phyloP scores from a whole-genome alignment of 2,329 filamentous ascomycete genomes.

The Talaromyces piceae region DNA sequence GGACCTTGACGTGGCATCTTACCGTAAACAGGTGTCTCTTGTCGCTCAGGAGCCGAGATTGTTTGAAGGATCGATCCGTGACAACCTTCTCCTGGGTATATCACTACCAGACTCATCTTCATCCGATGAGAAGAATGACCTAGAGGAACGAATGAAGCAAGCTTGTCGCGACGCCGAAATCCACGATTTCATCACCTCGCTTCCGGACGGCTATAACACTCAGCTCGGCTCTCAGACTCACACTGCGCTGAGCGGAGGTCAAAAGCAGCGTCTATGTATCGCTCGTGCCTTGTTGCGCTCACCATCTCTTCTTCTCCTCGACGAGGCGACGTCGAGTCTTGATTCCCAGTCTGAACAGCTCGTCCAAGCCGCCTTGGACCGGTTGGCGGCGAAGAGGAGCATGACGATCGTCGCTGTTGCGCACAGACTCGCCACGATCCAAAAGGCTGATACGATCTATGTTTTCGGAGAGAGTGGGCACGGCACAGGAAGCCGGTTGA shows the following conservation, averaged over 20 bases:
- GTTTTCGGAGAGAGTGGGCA: slow-evolving; percentile 58
- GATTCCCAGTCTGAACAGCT: slow-evolving; percentile 61
- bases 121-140: slow-evolving; percentile 25
- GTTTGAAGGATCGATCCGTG: slow-evolving; percentile 40
- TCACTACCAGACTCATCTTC: slow-evolving; percentile 61
- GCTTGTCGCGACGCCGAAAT: slow-evolving; percentile 48
- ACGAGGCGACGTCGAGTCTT: slow-evolving; percentile 54
- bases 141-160: slow-evolving; percentile 34
- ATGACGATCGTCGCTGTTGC: slow-evolving; percentile 67
- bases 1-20: slow-evolving; percentile 68
- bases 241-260: slow-evolving; percentile 46
- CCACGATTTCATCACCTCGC: slow-evolving; percentile 45
- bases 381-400: slow-evolving; percentile 47
- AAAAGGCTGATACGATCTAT: slow-evolving; percentile 73
- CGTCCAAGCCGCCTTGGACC: slow-evolving; percentile 63
- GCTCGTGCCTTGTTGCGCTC: slow-evolving; percentile 48
- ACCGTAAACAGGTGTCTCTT: slow-evolving; percentile 59
- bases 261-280: slow-evolving; percentile 50
- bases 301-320: slow-evolving; percentile 48
- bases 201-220: slow-evolving; percentile 46
- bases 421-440: slow-evolving; percentile 67
- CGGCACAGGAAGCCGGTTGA: slow-evolving; percentile 38
- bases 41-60: slow-evolving; percentile 39
- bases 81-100: slow-evolving; percentile 44
- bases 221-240: slow-evolving; percentile 43